phyloP scores from a whole-genome alignment of 2,329 filamentous ascomycete species.

The Endothia cerciana region DNA sequence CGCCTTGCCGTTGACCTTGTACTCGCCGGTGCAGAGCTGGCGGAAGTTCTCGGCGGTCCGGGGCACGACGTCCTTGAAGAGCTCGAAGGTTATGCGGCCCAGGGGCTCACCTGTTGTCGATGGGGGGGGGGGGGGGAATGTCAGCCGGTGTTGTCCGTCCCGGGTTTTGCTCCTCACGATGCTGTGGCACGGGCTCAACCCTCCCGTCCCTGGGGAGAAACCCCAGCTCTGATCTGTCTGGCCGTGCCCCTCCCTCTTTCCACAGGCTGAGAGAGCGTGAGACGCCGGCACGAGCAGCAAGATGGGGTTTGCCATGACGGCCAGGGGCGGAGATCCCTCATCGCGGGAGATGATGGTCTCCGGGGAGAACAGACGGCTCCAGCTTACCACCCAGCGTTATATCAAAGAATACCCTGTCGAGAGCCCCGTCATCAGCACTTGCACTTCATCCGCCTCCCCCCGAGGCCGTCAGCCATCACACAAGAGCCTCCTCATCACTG shows the following conservation, averaged over 20 bases:
- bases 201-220: not conserved
- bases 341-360: not conserved
- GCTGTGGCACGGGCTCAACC: not conserved
- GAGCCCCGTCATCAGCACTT: not conserved
- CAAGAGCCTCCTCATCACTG: no score
- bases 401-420: constrained; percentile 40
- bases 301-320: not conserved
- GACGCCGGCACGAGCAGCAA: not conserved
- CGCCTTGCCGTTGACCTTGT: constrained; percentile 76
- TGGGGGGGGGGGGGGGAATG: not conserved
- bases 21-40: constrained; percentile 94
- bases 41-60: constrained; percentile 96
- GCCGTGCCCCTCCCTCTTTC: not conserved
- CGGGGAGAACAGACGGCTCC: constrained; percentile 2
- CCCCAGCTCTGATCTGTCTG: no score
- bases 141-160: constrained; percentile 4
- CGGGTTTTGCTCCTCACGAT: not conserved
- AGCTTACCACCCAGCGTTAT: constrained; percentile 71
- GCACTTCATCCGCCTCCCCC: no score
- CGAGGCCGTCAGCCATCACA: no score
- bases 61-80: constrained; percentile 83
- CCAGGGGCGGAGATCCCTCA: not conserved
- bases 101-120: constrained; percentile 73
- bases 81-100: constrained; percentile 86
- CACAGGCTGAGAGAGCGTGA: not conserved